Evolutionary conservation across 805 yeast species (phyloP), one percentile per base, ranked within the genome.

Genomic region (Wickerhamiella kurtzmanii): DNA sequence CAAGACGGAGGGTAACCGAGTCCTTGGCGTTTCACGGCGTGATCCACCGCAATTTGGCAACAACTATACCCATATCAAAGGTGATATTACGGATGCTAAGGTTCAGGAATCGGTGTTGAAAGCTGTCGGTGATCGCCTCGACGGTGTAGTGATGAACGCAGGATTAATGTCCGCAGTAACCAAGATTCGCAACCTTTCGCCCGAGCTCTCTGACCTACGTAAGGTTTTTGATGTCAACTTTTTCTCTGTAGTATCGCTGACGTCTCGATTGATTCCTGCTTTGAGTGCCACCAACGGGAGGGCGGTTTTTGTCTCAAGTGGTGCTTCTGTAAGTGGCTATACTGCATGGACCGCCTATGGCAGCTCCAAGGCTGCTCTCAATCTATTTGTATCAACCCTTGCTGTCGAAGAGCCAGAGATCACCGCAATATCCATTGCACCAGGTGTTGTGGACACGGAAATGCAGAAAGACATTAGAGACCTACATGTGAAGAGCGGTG

Each of bases 311-410:
- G 95, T 88, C 0, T 82, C 94, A 17, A 84, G 95, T 1, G 96
- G 96, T 4, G 96, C 97, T 0, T 73, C 94, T 17, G 71, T 73
- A 1, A 73, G 70, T 45, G 66, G 79, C 17, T 72, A 69, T 53
- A 56, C 70, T 51, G 92, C 86, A 0, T 89, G 96, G 96, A 81
- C 82, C 16, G 94, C 95, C 3, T 89, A 89, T 57, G 95, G 96
- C 1, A 68, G 88, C 3, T 79, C 95, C 4, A 89, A 89, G 62
- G 96, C 96, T 0, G 95, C 96, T 0, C 60, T 89, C 44, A 87
- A 89, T 62, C 87, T 80, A 56, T 72, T 86, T 45, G 78, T 84
- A 4, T 59, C 66, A 42, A 76, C 83, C 13, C 61, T 89, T 15
- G 80, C 84, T 1, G 68, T 65, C 4, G 96, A 87, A 57, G 87